Conservation (phyloP, 495 filamentous ascomycete genomes). For the Sabuloglossum arenarium region DNA sequence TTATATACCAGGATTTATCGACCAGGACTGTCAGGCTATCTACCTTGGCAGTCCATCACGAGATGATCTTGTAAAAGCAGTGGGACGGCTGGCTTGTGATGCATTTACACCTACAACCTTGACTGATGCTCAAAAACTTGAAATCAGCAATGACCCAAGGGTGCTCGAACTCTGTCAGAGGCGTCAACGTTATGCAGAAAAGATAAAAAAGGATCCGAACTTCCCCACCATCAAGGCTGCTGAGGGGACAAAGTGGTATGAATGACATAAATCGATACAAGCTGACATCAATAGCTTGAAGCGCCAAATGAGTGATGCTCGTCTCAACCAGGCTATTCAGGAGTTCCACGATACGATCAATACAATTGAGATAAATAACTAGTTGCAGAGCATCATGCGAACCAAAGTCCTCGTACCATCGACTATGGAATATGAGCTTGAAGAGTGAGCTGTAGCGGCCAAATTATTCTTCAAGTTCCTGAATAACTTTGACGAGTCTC, state of each 20-base stretch:
- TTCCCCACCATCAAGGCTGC: conserved; percentile 6
- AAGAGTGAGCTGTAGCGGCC: conserved; percentile 5
- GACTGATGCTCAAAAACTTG: background rate
- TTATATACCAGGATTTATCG: conserved; percentile 6
- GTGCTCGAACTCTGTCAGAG: background rate
- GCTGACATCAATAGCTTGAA: conserved; percentile 5
- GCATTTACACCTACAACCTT: conserved; percentile 6
- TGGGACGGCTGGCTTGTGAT: conserved; percentile 5
- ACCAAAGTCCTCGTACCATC: conserved; percentile 6
- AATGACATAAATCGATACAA: conserved; percentile 4
- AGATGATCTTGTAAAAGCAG: conserved; percentile 7
- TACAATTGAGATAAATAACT: conserved; percentile 7
- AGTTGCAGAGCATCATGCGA: conserved; percentile 6
- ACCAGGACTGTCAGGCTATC: conserved; percentile 6
- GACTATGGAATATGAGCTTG: conserved; percentile 6
- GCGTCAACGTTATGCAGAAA: conserved; percentile 5
- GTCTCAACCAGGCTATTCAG: conserved; percentile 6
- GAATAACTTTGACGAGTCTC: conserved; percentile 4
- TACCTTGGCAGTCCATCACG: conserved; percentile 7
- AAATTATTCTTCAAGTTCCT: conserved; percentile 8
- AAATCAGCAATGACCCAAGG: conserved; percentile 6
- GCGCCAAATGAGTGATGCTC: background rate
- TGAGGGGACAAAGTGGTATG: conserved; percentile 5
- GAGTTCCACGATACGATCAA: conserved; percentile 7
- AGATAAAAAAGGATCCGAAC: conserved; percentile 1